phyloP scores from a whole-genome alignment of 148 eudicot species.

The Beta vulgaris region DNA sequence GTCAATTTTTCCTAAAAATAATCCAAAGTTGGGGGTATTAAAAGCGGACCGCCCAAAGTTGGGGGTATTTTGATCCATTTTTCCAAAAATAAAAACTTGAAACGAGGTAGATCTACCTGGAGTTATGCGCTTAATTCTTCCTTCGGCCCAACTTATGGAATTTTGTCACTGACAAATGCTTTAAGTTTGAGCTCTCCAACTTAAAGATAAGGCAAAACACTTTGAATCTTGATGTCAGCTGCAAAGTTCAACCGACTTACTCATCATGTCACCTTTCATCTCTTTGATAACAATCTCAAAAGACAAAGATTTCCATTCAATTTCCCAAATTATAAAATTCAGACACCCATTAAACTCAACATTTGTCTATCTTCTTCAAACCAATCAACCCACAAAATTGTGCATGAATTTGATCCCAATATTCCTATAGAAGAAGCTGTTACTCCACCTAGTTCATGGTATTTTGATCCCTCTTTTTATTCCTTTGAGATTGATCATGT shows the following conservation, averaged over 20 bases:
- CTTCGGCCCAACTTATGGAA: background rate
- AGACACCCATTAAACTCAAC: conserved; percentile 4
- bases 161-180: background rate
- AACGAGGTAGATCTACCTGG: conserved; percentile 23
- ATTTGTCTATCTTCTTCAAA: conserved; percentile 8
- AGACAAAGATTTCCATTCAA: background rate
- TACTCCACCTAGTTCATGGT: conserved; percentile 94
- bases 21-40: no score
- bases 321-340: background rate
- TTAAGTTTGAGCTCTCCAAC: background rate
- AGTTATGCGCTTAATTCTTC: background rate
- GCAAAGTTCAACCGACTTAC: background rate
- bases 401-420: conserved; percentile 61
- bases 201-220: no score
- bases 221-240: background rate
- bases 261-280: background rate
- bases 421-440: conserved; percentile 72
- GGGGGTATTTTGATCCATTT: no score
- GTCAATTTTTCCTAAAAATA: no score
- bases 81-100: no score
- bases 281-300: background rate
- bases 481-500: conserved; percentile 65
- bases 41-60: no score
- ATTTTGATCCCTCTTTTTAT: conserved; percentile 62
- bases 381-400: conserved; percentile 30